Conservation (phyloP, 2,329 filamentous ascomycete species). For the Truncatella angustata region DNA sequence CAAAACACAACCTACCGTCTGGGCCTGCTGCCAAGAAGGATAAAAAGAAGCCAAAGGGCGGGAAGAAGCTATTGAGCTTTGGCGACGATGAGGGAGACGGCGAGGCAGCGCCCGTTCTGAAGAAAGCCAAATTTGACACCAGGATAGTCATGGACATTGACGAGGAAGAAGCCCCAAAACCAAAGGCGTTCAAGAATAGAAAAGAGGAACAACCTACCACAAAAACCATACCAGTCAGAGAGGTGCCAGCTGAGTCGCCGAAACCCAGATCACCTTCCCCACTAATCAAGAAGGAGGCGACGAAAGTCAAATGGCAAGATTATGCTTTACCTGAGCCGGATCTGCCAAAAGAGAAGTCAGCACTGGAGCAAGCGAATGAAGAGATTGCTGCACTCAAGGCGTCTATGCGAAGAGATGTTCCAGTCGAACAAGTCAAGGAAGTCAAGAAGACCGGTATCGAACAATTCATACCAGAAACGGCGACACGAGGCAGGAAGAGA, state of each 20-base stretch:
- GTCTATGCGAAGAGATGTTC: slow-evolving; percentile 70
- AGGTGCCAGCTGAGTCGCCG: slow-evolving; percentile 14
- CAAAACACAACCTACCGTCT: slow-evolving; percentile 45
- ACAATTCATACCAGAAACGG: slow-evolving; percentile 70
- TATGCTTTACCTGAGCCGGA: slow-evolving; percentile 37
- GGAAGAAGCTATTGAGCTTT: slow-evolving; percentile 78
- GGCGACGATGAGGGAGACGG: slow-evolving; percentile 66
- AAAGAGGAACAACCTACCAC: slow-evolving; percentile 25
- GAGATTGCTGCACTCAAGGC: slow-evolving; percentile 79
- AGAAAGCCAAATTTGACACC: slow-evolving; percentile 78
- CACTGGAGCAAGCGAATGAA: slow-evolving; percentile 70
- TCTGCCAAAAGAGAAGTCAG: slow-evolving; percentile 38
- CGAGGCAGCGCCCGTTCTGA: slow-evolving; percentile 57
- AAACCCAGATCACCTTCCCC: slow-evolving; percentile 14
- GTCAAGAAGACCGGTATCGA: slow-evolving; percentile 68
- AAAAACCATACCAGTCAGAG: slow-evolving; percentile 27
- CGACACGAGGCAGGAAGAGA: slow-evolving; percentile 69
- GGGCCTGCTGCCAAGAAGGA: slow-evolving; percentile 46
- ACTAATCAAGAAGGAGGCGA: not conserved
- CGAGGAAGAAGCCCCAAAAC: slow-evolving; percentile 35
- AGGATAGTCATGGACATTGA: slow-evolving; percentile 64
- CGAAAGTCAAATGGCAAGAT: slow-evolving; percentile 20
- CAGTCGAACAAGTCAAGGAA: slow-evolving; percentile 48
- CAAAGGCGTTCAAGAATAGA: slow-evolving; percentile 25
- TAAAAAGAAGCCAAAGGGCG: slow-evolving; percentile 70